phyloP scores from a whole-genome alignment of 2,329 filamentous ascomycete genomes.

The Pseudonectria buxi region DNA sequence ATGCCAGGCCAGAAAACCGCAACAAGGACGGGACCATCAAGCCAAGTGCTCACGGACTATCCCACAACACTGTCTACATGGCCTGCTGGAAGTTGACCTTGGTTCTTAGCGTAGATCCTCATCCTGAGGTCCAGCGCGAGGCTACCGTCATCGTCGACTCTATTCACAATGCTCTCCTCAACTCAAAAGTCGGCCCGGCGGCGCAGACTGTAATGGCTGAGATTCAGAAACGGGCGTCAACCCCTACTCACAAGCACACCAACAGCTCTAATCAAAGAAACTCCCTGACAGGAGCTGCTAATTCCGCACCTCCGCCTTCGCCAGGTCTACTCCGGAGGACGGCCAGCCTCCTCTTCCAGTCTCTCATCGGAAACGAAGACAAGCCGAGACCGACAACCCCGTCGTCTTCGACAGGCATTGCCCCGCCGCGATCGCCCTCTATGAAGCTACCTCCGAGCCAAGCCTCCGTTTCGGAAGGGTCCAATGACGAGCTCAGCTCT shows the following conservation, averaged over 20 bases:
- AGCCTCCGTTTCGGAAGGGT: constrained; percentile 57
- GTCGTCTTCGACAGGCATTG: constrained; percentile 13
- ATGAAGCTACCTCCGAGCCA: constrained; percentile 36
- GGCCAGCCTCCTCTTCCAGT: constrained; percentile 56
- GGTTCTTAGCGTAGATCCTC: constrained; percentile 86
- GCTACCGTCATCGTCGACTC: constrained; percentile 82
- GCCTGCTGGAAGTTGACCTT: constrained; percentile 91
- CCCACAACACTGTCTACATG: constrained; percentile 85
- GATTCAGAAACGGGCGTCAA: constrained; percentile 48
- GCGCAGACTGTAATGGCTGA: constrained; percentile 71
- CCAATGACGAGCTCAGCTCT: constrained; percentile 60
- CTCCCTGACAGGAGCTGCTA: constrained; percentile 31
- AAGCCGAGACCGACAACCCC: constrained; percentile 30
- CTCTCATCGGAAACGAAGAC: constrained; percentile 47
- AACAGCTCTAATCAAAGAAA: constrained; percentile 36
- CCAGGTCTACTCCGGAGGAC: constrained; percentile 57
- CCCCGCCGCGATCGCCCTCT: constrained; percentile 24
- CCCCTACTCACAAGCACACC: constrained; percentile 40
- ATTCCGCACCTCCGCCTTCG: constrained; percentile 41
- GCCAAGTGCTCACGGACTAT: constrained; percentile 51
- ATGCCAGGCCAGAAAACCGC: constrained; percentile 48
- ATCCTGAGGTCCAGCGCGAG: constrained; percentile 84
- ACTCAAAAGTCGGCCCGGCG: constrained; percentile 66
- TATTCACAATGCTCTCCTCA: constrained; percentile 69
- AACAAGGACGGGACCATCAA: constrained; percentile 53